phyloP scores from a whole-genome alignment of 768 basidiomycete genomes.

The Lentinula aciculospora region DNA sequence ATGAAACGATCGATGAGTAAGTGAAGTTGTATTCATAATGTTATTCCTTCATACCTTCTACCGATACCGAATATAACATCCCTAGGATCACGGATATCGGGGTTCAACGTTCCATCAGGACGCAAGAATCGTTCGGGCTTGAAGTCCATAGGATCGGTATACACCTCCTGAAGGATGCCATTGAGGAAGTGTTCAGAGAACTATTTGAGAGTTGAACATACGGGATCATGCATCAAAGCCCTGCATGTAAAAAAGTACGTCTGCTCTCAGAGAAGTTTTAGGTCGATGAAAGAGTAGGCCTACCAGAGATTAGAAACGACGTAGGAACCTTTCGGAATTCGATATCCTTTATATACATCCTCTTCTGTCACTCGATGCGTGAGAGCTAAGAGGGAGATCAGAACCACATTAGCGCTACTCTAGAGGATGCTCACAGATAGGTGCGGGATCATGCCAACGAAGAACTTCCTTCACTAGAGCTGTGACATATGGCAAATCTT shows the following conservation, averaged over 20 bases:
- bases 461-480: slow-evolving; percentile 13
- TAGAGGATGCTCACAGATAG: neutral
- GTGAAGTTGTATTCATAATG: neutral
- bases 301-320: slow-evolving; percentile 22
- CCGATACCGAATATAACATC: slow-evolving; percentile 7
- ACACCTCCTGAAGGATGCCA: slow-evolving; percentile 8
- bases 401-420: neutral
- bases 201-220: neutral
- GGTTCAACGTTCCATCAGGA: slow-evolving; percentile 7
- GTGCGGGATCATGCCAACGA: slow-evolving; percentile 7
- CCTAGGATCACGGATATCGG: slow-evolving; percentile 1
- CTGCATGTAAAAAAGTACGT: neutral
- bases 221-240: slow-evolving; percentile 22
- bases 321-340: slow-evolving; percentile 23
- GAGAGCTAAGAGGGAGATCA: neutral
- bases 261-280: neutral
- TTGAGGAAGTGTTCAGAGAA: neutral
- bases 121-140: slow-evolving; percentile 21
- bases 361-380: neutral
- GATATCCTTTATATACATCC: slow-evolving; percentile 20
- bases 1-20: neutral
- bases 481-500: slow-evolving; percentile 13
- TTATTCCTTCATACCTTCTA: neutral
- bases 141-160: slow-evolving; percentile 21
- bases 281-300: neutral